Evolutionary conservation across 1,284 basidiomycete genomes (phyloP).

Genomic region (Malassezia furfur): DNA sequence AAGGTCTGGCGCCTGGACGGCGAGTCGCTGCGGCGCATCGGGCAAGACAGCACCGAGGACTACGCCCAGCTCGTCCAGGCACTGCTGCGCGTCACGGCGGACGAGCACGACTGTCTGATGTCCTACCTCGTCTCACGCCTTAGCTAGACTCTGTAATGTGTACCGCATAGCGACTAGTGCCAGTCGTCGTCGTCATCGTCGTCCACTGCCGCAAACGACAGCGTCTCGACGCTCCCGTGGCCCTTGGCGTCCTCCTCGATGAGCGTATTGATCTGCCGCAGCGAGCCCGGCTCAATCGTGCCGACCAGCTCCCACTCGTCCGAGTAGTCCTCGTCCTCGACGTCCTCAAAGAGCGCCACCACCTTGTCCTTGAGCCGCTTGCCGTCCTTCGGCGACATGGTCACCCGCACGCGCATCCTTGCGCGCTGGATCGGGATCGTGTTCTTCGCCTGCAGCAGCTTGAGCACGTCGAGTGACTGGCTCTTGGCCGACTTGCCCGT

Average conservation of each 20-base stretch:
- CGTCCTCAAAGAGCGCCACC: conserved; percentile 63
- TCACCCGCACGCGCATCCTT: conserved; percentile 78
- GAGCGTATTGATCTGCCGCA: conserved; percentile 78
- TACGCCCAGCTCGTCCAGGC: conserved; percentile 32
- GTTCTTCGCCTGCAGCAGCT: conserved; percentile 60
- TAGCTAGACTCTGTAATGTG: conserved; percentile 10
- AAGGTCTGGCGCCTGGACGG: conserved; percentile 36
- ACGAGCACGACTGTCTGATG: conserved; percentile 45
- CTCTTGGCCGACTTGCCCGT: conserved; percentile 76
- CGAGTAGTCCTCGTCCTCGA: conserved; percentile 70
- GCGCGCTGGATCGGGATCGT: conserved; percentile 83
- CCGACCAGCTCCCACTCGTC: conserved; percentile 79
- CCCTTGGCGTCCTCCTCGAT: conserved; percentile 72
- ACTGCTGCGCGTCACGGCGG: conserved; percentile 34
- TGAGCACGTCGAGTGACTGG: conserved; percentile 84
- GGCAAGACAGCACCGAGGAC: conserved; percentile 14
- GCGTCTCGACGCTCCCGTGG: conserved; percentile 60
- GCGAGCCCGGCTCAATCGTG: conserved; percentile 83
- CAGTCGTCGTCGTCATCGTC: conserved; percentile 35
- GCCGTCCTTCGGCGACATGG: conserved; percentile 65
- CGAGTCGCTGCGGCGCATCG: conserved; percentile 20
- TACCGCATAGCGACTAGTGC: background rate
- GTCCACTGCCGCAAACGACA: conserved; percentile 36
- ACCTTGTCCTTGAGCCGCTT: conserved; percentile 66
- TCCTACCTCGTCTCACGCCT: conserved; percentile 42